Percentiles rank a stretch among this genome's conserved stretches.
These are phyloP conservation scores for Fusarium drepaniforme DNA, from an alignment of 2,329 filamentous ascomycete genomes.

Conservation along the genomic window DNA sequence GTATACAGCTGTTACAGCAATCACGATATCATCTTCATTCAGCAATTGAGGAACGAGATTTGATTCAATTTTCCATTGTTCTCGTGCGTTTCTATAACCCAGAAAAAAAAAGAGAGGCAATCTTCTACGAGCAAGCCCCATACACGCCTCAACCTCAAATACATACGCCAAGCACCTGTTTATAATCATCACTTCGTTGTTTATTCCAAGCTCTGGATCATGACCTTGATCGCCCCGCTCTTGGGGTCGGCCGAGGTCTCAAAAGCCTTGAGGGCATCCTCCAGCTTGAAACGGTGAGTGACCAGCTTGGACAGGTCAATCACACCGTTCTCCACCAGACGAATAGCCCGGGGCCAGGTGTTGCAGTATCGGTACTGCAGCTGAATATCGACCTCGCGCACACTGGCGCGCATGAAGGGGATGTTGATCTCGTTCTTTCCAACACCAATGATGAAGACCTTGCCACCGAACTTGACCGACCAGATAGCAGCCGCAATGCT, in stretches of 20 bases:
- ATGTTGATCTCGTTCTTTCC: conserved; percentile 96
- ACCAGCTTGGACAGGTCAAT: conserved; percentile 86
- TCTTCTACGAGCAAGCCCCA: conserved; percentile 22
- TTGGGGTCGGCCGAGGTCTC: conserved; percentile 88
- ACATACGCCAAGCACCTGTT: conserved; percentile 41
- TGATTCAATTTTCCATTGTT: conserved; percentile 15
- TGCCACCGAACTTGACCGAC: conserved; percentile 93
- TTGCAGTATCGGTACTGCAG: conserved; percentile 98
- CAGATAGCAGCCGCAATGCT: conserved; percentile 89
- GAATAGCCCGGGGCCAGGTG: conserved; percentile 94
- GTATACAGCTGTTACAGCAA: neutral
- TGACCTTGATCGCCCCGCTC: conserved; percentile 97
- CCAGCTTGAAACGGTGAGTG: conserved; percentile 87
- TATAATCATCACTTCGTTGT: conserved; percentile 21
- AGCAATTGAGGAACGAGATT: neutral
- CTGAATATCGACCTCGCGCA: conserved; percentile 92
- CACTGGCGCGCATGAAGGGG: conserved; percentile 93
- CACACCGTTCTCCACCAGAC: conserved; percentile 85
- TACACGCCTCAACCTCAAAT: conserved; percentile 35
- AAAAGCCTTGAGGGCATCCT: conserved; percentile 91
- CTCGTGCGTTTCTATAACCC: conserved; percentile 38
- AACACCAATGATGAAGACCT: conserved; percentile 96
- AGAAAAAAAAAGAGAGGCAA: conserved; percentile 19
- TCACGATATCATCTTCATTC: neutral
- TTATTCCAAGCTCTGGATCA: conserved; percentile 81